Percentiles rank a stretch among this genome's conserved stretches.
Evolutionary conservation across 768 basidiomycete genomes (phyloP).

Genomic region (Albatrellus ellisii): DNA sequence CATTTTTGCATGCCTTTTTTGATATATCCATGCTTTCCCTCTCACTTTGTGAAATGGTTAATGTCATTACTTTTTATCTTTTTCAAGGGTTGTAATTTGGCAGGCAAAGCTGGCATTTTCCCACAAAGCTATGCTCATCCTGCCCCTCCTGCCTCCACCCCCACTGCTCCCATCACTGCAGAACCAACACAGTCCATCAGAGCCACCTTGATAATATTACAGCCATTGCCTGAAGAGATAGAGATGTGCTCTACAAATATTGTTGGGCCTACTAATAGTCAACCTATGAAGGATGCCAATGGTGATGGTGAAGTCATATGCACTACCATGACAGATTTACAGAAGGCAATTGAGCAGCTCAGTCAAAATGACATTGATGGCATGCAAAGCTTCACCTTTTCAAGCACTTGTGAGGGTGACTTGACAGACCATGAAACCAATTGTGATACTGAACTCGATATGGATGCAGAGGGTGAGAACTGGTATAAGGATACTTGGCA

Average conservation of each 20-base stretch:
- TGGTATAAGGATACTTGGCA: conserved; percentile 49
- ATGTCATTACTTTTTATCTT: too few species aligned
- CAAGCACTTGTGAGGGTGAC: conserved; percentile 42
- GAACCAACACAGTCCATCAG: not conserved
- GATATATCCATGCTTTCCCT: too few species aligned
- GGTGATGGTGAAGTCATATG: conserved; percentile 53
- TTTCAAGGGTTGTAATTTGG: conserved; percentile 64
- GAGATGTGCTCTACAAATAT: conserved; percentile 16
- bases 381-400: conserved; percentile 63
- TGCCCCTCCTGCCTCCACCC: conserved; percentile 14
- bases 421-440: conserved; percentile 40
- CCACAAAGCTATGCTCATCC: conserved; percentile 70
- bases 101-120: conserved; percentile 81
- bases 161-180: conserved; percentile 2
- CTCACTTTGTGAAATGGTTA: too few species aligned
- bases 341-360: conserved; percentile 82
- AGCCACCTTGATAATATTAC: conserved; percentile 17
- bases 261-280: too few species aligned
- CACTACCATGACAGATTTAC: conserved; percentile 82
- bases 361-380: conserved; percentile 44
- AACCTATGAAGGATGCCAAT: too few species aligned
- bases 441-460: conserved; percentile 39
- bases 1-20: too few species aligned
- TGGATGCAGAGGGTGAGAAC: too few species aligned
- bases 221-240: conserved; percentile 30